phyloP scores from a whole-genome alignment of 139 green algal genomes.

The Yamagishiella unicocca region DNA sequence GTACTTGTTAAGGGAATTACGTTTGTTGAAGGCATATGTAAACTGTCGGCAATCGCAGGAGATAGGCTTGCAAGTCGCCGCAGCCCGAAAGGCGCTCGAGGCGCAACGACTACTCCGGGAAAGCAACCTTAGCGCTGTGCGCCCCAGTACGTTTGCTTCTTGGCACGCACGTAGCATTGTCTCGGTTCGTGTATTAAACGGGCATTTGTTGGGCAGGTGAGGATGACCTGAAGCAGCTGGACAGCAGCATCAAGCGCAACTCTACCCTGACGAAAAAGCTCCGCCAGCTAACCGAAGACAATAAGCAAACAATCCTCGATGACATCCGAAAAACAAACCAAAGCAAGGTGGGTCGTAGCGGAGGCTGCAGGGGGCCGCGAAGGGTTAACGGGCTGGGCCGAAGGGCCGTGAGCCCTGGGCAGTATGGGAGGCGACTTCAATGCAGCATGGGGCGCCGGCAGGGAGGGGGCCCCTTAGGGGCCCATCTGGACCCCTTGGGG shows the following conservation, averaged over 20 bases:
- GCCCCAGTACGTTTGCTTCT: constrained; percentile 44
- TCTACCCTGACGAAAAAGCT: constrained; percentile 91
- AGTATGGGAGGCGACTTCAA: too few relatives aligned
- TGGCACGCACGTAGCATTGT: not conserved
- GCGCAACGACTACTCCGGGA: constrained; percentile 38
- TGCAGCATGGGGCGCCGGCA: too few relatives aligned
- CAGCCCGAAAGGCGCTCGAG: constrained; percentile 41
- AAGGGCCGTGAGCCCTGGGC: too few relatives aligned
- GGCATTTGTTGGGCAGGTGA: constrained; percentile 54
- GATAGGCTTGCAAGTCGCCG: constrained; percentile 22
- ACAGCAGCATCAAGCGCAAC: constrained; percentile 96
- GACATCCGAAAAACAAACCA: constrained; percentile 90
- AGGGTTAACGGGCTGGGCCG: too few relatives aligned
- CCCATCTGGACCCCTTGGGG: too few relatives aligned
- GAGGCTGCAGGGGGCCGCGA: too few relatives aligned
- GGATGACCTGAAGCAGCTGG: constrained; percentile 74
- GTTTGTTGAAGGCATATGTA: too few relatives aligned
- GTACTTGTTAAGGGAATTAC: too few relatives aligned
- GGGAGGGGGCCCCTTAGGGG: too few relatives aligned
- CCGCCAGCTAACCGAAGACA: constrained; percentile 76
- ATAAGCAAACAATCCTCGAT: constrained; percentile 67
- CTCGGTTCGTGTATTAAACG: not conserved
- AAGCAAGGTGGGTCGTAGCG: constrained; percentile 70
- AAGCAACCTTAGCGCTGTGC: constrained; percentile 51
- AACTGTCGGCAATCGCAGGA: too few relatives aligned